A percentile compares a stretch with the other conserved stretches of the same genome.
Conservation (phyloP, 768 basidiomycete species). For the Rhodotorula paludigena region DNA sequence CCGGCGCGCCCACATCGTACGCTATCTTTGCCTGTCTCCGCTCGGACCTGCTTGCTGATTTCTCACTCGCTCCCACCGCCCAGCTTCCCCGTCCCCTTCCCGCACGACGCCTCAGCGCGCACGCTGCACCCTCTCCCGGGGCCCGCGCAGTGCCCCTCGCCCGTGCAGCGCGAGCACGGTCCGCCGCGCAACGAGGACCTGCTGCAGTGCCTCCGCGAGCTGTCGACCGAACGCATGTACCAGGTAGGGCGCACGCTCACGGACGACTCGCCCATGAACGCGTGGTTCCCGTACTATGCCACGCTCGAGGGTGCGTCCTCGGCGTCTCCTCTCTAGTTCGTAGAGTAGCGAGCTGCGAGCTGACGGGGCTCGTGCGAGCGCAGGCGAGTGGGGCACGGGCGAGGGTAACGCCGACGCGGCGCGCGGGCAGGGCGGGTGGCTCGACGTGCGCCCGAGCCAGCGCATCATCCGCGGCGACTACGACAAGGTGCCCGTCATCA, state of each 20-base stretch:
- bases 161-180: constrained; percentile 17
- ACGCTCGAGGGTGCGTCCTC: neutral
- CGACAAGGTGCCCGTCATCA: constrained; percentile 30
- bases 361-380: neutral
- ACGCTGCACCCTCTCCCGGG: constrained; percentile 34
- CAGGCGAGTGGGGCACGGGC: constrained; percentile 28
- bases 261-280: constrained; percentile 18
- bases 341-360: no score
- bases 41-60: neutral
- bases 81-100: constrained; percentile 39
- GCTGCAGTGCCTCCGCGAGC: constrained; percentile 18
- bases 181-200: constrained; percentile 28
- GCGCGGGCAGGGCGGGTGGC: constrained; percentile 25
- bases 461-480: constrained; percentile 30
- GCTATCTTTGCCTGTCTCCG: neutral
- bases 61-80: no score
- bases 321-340: no score
- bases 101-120: constrained; percentile 33
- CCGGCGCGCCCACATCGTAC: constrained; percentile 36
- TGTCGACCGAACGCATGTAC: constrained; percentile 5
- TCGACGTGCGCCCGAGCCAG: constrained; percentile 26
- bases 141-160: constrained; percentile 26
- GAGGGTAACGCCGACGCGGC: constrained; percentile 6
- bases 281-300: constrained; percentile 34
- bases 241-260: constrained; percentile 5